phyloP scores from a whole-genome alignment of 1,284 basidiomycete genomes.

The Leccinum griseonigrum region DNA sequence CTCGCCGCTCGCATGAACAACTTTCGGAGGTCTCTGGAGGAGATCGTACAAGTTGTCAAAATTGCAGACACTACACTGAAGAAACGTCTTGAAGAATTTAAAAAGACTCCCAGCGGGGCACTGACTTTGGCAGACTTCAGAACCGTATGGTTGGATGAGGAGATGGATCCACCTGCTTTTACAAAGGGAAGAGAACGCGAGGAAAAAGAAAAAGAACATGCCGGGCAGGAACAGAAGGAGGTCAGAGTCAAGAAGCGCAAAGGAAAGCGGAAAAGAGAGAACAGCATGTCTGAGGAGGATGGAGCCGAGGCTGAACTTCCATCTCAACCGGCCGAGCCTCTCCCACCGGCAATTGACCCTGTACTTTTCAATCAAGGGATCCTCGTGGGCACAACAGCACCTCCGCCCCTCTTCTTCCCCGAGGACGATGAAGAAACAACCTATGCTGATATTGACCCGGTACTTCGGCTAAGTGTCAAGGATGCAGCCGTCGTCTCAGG shows the following conservation, averaged over 20 bases:
- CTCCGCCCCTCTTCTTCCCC: conserved; percentile 41
- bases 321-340: conserved; percentile 30
- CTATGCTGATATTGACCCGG: conserved; percentile 54
- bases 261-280: conserved; percentile 42
- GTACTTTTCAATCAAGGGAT: conserved; percentile 45
- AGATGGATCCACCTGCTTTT: conserved; percentile 88
- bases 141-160: conserved; percentile 88
- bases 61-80: conserved; percentile 93
- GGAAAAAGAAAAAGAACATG: conserved; percentile 52
- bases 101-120: conserved; percentile 80
- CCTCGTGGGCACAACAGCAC: conserved; percentile 26
- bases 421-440: conserved; percentile 42
- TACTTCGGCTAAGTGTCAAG: conserved; percentile 40
- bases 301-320: conserved; percentile 26
- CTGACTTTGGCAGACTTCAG: conserved; percentile 92
- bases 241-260: conserved; percentile 32
- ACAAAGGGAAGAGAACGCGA: conserved; percentile 73
- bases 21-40: conserved; percentile 88
- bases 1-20: conserved; percentile 99
- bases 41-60: conserved; percentile 98
- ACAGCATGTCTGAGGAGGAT: conserved; percentile 42
- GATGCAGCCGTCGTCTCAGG: conserved; percentile 10
- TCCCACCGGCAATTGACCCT: conserved; percentile 37
- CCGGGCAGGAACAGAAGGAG: conserved; percentile 34
- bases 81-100: conserved; percentile 96